Evolutionary conservation across 805 yeast species (phyloP).

Genomic region (Cephaloascus fragrans): DNA sequence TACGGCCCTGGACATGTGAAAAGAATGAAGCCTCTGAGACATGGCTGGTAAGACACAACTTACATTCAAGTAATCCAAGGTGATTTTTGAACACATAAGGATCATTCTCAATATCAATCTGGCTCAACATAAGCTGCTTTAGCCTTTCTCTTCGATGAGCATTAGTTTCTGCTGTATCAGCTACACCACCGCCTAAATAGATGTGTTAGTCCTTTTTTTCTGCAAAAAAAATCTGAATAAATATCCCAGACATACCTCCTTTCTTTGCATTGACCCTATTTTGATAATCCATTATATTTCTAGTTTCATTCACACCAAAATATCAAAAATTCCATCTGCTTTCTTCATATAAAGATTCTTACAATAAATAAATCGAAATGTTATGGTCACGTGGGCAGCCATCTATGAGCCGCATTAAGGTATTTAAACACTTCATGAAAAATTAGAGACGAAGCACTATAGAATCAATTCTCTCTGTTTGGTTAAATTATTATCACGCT

Average conservation of each 20-base stretch:
- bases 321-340: no score
- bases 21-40: constrained; percentile 71
- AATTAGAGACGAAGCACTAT: no score
- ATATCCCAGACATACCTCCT: background rate
- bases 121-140: constrained; percentile 42
- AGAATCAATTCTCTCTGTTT: no score
- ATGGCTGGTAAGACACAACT: constrained; percentile 77
- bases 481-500: no score
- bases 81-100: constrained; percentile 83
- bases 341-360: no score
- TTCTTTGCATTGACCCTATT: background rate
- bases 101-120: constrained; percentile 47
- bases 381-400: no score
- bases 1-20: constrained; percentile 76
- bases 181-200: constrained; percentile 64
- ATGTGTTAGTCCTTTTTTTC: no score
- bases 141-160: constrained; percentile 61
- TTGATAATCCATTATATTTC: background rate
- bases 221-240: no score
- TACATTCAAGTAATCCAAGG: constrained; percentile 78
- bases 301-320: no score
- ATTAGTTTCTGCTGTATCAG: constrained; percentile 61
- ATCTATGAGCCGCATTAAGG: no score
- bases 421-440: no score
- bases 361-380: no score